Evolutionary conservation across 169 alveolate species (phyloP).

Genomic region (Cyclospora cayetanensis): DNA sequence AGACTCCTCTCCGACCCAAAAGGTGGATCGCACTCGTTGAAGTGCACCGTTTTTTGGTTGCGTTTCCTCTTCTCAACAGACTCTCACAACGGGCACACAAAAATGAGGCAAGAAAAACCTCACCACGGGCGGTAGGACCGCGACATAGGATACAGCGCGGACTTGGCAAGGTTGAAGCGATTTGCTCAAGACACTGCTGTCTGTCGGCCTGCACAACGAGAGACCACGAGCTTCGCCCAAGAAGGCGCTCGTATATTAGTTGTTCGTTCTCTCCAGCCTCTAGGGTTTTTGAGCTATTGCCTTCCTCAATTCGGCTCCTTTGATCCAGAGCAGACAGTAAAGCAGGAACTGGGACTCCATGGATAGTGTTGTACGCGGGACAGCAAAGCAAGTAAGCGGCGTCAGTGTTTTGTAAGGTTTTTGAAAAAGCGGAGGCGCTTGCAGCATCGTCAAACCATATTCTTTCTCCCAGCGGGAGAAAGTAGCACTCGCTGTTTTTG

Average conservation of each 20-base stretch:
- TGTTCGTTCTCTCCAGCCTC: not conserved
- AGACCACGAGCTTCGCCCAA: not conserved
- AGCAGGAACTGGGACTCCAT: not conserved
- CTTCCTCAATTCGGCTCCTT: not conserved
- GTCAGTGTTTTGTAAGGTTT: not conserved
- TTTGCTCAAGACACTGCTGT: not conserved
- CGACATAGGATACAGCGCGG: not conserved
- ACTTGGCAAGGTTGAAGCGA: not conserved
- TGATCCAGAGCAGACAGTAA: not conserved
- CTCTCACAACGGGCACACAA: not conserved
- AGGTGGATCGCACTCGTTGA: not conserved
- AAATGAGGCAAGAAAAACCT: not conserved
- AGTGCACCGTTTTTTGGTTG: not conserved
- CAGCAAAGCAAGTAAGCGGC: not conserved
- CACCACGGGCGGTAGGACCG: not conserved
- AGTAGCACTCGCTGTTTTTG: not conserved
- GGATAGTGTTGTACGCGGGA: not conserved
- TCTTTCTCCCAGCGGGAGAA: not conserved
- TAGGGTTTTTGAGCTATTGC: not conserved
- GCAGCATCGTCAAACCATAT: not conserved
- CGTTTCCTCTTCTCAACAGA: not conserved
- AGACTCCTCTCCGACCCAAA: not conserved
- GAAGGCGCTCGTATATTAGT: not conserved
- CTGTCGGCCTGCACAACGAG: not conserved
- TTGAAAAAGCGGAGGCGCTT: no score